Evolutionary conservation across 768 basidiomycete species (phyloP).

Genomic region (Russula brevipes): DNA sequence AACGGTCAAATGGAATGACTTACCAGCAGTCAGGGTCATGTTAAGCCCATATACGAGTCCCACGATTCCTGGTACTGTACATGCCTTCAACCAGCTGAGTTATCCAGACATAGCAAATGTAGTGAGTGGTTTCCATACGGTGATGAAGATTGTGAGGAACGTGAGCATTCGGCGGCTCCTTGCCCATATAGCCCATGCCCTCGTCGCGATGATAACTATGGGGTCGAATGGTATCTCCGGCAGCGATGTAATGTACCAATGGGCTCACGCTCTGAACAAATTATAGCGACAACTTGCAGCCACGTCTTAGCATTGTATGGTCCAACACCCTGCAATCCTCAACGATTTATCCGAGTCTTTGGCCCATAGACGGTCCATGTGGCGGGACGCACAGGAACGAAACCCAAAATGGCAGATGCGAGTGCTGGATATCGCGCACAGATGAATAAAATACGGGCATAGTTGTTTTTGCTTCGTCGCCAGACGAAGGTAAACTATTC

Average conservation of each 20-base stretch:
- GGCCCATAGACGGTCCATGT: no score
- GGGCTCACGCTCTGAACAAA: conserved; percentile 13
- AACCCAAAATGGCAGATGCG: no score
- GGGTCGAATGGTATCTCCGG: background rate
- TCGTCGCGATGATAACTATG: conserved; percentile 27
- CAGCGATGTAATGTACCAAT: background rate
- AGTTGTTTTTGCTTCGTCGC: no score
- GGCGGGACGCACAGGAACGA: no score
- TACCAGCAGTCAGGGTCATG: background rate
- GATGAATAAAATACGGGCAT: no score
- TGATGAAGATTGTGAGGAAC: background rate
- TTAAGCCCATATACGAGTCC: background rate
- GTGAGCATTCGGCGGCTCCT: conserved; percentile 21
- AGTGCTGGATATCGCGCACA: no score
- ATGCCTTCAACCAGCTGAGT: conserved; percentile 3
- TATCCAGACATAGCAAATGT: background rate
- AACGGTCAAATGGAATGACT: background rate
- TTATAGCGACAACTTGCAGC: background rate
- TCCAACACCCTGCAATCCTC: background rate
- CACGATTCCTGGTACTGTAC: background rate
- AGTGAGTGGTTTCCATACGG: background rate
- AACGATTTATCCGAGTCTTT: no score
- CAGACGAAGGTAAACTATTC: no score
- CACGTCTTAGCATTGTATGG: background rate
- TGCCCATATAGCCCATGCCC: conserved; percentile 32